Conservation (phyloP, 2,329 filamentous ascomycete genomes). For the Fonsecaea nubica region DNA sequence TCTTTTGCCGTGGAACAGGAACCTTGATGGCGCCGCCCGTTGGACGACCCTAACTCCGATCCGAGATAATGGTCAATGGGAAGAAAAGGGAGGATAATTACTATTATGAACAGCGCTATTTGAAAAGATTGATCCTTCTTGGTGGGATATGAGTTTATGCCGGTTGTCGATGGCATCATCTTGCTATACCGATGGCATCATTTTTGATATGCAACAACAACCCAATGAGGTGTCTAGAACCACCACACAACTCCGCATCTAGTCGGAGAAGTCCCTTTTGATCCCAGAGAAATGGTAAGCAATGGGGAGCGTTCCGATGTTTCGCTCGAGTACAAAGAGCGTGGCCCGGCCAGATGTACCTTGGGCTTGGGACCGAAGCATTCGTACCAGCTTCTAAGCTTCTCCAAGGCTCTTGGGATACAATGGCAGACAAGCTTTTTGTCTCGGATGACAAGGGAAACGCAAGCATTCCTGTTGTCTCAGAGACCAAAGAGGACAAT, state of each 20-base stretch:
- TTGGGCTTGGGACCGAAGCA: neutral
- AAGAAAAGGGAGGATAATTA: neutral
- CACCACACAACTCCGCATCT: constrained; percentile 16
- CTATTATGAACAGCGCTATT: neutral
- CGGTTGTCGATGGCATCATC: constrained; percentile 17
- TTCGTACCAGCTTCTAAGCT: constrained; percentile 5
- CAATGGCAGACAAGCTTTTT: constrained; percentile 9
- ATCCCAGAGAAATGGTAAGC: neutral
- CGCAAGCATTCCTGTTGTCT: constrained; percentile 7
- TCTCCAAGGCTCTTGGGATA: constrained; percentile 8
- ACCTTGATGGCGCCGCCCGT: neutral
- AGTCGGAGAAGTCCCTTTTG: constrained; percentile 17
- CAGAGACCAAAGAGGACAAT: constrained; percentile 1
- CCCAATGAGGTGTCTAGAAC: constrained; percentile 15
- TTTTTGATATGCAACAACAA: constrained; percentile 11
- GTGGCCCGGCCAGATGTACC: neutral
- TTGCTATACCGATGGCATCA: constrained; percentile 15
- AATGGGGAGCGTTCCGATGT: constrained; percentile 2
- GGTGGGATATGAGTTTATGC: neutral
- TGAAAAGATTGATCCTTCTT: neutral
- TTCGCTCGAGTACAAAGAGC: constrained; percentile 11
- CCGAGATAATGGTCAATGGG: neutral
- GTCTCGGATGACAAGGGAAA: constrained; percentile 1
- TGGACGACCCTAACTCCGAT: neutral
- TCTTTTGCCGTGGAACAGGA: neutral